Conservation (phyloP, 73 alveolate genomes). For the Loxodes magnus region DNA sequence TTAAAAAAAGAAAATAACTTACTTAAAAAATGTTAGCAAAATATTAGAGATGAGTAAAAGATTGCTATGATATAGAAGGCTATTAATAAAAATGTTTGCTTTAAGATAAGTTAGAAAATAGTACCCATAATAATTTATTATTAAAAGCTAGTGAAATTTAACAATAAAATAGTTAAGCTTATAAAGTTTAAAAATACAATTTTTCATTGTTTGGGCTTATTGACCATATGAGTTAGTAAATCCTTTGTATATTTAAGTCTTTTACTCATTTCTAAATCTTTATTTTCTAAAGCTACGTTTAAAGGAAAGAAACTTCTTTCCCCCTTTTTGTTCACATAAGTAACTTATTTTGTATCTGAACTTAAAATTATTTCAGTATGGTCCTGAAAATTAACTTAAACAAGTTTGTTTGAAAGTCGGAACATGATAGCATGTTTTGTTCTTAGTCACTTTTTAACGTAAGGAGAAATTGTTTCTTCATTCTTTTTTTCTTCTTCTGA, state of each 20-base stretch:
- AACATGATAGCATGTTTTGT: constrained; percentile 91
- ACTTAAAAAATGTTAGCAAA: no score
- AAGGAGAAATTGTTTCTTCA: constrained; percentile 20
- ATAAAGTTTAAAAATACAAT: no score
- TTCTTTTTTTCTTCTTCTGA: constrained; percentile 3
- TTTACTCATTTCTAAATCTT: constrained; percentile 80
- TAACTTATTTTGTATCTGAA: constrained; percentile 83
- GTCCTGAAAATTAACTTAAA: constrained; percentile 88
- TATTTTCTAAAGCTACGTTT: constrained; percentile 75
- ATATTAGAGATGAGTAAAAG: no score
- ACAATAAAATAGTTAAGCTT: no score
- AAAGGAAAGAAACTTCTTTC: constrained; percentile 82
- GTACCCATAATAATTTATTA: no score
- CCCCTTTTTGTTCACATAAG: constrained; percentile 89
- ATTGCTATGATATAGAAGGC: no score
- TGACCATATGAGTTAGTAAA: constrained; percentile 74
- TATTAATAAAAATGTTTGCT: no score
- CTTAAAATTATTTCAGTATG: constrained; percentile 83
- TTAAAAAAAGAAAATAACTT: no score
- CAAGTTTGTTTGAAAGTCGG: constrained; percentile 86
- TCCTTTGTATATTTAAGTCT: constrained; percentile 71
- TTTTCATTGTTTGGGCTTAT: no score
- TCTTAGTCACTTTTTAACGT: constrained; percentile 91
- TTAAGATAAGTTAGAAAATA: no score
- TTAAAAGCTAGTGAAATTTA: no score